phyloP scores from a whole-genome alignment of 345 rosid species.

The Durio zibethinus region DNA sequence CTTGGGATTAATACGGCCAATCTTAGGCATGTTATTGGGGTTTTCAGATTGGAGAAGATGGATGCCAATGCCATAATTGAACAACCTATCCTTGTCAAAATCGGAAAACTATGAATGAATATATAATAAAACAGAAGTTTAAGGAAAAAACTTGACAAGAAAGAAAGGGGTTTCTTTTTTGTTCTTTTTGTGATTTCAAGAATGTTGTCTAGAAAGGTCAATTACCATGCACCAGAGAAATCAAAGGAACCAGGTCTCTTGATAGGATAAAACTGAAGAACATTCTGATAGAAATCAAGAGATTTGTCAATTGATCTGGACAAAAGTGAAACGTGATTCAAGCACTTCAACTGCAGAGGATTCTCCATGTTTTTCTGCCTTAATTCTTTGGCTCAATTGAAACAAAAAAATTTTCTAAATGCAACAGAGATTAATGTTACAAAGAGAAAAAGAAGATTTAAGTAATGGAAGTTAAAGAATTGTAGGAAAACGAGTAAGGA shows the following conservation, averaged over 20 bases:
- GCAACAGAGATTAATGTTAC: neutral
- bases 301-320: constrained; percentile 66
- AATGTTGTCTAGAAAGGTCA: neutral
- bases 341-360: constrained; percentile 58
- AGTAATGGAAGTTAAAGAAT: neutral
- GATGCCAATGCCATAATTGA: constrained; percentile 61
- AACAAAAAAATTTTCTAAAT: neutral
- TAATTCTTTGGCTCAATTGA: constrained; percentile 3
- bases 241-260: constrained; percentile 62
- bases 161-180: neutral
- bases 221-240: constrained; percentile 79
- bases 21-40: constrained; percentile 51
- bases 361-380: constrained; percentile 32
- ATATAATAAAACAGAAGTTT: neutral
- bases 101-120: neutral
- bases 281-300: constrained; percentile 54
- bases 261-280: constrained; percentile 68
- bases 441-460: neutral
- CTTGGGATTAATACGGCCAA: constrained; percentile 50
- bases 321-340: constrained; percentile 68
- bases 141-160: neutral
- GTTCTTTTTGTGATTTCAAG: too few species aligned
- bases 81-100: constrained; percentile 42
- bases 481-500: neutral
- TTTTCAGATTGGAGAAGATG: constrained; percentile 58